Percentiles rank a stretch among this genome's conserved stretches.
phyloP scores from a whole-genome alignment of 1,284 basidiomycete species.

The Pseudozyma pruni region DNA sequence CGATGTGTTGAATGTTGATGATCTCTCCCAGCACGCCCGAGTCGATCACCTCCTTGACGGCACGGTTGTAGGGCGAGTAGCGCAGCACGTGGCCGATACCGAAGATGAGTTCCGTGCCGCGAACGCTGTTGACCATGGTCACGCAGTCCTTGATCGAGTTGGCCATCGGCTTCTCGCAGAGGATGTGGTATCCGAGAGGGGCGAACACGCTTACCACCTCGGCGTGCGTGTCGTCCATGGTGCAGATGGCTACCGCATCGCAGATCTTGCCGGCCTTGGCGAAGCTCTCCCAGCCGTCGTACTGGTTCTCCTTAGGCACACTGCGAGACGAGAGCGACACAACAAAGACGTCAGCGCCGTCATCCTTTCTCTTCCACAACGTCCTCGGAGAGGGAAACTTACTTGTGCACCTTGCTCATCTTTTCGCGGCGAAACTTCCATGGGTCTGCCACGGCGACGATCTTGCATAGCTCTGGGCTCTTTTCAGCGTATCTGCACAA shows the following conservation, averaged over 20 bases:
- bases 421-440: slow-evolving; percentile 40
- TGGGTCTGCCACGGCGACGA: slow-evolving; percentile 35
- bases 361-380: neutral
- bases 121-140: slow-evolving; percentile 31
- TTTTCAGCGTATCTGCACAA: slow-evolving; percentile 24
- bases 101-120: slow-evolving; percentile 23
- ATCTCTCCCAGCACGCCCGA: slow-evolving; percentile 38
- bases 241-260: slow-evolving; percentile 39
- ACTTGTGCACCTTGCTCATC: slow-evolving; percentile 40
- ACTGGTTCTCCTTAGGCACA: slow-evolving; percentile 24
- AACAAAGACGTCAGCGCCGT: neutral
- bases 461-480: slow-evolving; percentile 25
- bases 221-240: slow-evolving; percentile 44
- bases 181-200: slow-evolving; percentile 39
- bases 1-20: slow-evolving; percentile 46
- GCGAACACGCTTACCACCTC: slow-evolving; percentile 35
- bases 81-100: slow-evolving; percentile 40
- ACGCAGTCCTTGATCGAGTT: slow-evolving; percentile 45
- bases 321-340: too few relatives aligned
- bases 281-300: slow-evolving; percentile 39
- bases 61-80: slow-evolving; percentile 39
- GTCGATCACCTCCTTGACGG: slow-evolving; percentile 34
- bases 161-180: slow-evolving; percentile 41
- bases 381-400: slow-evolving; percentile 2
- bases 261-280: slow-evolving; percentile 33